A percentile compares a stretch with the other conserved stretches of the same genome.
Evolutionary conservation across 495 filamentous ascomycete species (phyloP).

Genomic region (Echria macrotheca): DNA sequence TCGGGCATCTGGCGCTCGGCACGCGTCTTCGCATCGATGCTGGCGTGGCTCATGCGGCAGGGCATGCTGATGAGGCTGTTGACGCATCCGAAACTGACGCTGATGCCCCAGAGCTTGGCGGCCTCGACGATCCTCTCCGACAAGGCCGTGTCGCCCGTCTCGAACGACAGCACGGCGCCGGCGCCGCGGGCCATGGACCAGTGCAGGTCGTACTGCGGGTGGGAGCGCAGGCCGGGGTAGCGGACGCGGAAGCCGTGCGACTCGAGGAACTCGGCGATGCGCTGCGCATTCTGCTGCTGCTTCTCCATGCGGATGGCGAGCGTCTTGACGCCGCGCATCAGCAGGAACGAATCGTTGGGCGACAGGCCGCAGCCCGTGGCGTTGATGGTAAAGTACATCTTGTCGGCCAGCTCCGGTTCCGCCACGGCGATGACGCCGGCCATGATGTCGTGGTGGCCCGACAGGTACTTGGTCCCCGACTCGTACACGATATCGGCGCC

Average conservation of each 20-base stretch:
- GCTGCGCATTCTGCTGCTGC: slow-evolving; percentile 86
- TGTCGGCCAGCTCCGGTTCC: slow-evolving; percentile 71
- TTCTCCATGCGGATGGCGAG: slow-evolving; percentile 97
- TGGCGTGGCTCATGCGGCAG: slow-evolving; percentile 98
- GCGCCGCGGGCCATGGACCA: slow-evolving; percentile 91
- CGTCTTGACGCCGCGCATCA: slow-evolving; percentile 92
- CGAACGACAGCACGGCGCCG: slow-evolving; percentile 90
- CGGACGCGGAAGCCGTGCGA: slow-evolving; percentile 87
- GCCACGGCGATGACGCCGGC: slow-evolving; percentile 92
- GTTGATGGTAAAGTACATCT: slow-evolving; percentile 95
- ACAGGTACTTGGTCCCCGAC: slow-evolving; percentile 95
- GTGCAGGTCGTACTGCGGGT: slow-evolving; percentile 94
- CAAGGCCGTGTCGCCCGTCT: slow-evolving; percentile 76
- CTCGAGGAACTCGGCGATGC: slow-evolving; percentile 89
- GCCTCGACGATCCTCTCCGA: slow-evolving; percentile 92
- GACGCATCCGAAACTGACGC: slow-evolving; percentile 94
- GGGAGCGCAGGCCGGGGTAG: slow-evolving; percentile 87
- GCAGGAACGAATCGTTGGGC: slow-evolving; percentile 91
- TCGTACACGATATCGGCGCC: slow-evolving; percentile 97
- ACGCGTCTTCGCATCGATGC: slow-evolving; percentile 91
- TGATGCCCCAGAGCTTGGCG: slow-evolving; percentile 87
- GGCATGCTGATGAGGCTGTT: slow-evolving; percentile 99
- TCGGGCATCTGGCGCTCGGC: slow-evolving; percentile 87
- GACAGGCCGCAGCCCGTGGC: slow-evolving; percentile 87
- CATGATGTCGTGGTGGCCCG: slow-evolving; percentile 98